These are phyloP conservation scores for Zalaria obscura DNA, from an alignment of 2,329 filamentous ascomycete species.

Conservation along the genomic window DNA sequence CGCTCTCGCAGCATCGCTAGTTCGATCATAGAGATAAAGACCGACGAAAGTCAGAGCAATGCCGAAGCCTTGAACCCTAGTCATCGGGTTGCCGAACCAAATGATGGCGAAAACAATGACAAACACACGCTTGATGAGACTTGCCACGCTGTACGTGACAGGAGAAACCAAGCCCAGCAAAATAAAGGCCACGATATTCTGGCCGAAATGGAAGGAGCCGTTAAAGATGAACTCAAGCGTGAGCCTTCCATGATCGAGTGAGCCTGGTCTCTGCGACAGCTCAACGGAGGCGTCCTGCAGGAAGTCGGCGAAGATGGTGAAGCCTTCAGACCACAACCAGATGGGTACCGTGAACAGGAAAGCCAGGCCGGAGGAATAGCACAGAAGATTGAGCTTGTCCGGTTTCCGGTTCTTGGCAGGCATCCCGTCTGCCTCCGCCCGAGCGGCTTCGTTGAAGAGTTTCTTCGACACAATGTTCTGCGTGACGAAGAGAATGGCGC, in stretches of 20 bases:
- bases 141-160: slow-evolving; percentile 93
- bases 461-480: slow-evolving; percentile 99
- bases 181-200: slow-evolving; percentile 90
- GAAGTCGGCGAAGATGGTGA: slow-evolving; percentile 62
- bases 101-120: slow-evolving; percentile 90
- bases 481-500: slow-evolving; percentile 89
- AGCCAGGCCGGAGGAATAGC: slow-evolving; percentile 89
- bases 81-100: slow-evolving; percentile 91
- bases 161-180: slow-evolving; percentile 86
- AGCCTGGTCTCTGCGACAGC: slow-evolving; percentile 61
- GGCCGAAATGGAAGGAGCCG: slow-evolving; percentile 87
- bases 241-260: slow-evolving; percentile 47
- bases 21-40: slow-evolving; percentile 90
- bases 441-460: slow-evolving; percentile 86
- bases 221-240: slow-evolving; percentile 90
- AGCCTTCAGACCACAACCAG: slow-evolving; percentile 86
- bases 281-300: slow-evolving; percentile 67
- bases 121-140: slow-evolving; percentile 91
- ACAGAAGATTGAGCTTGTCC: slow-evolving; percentile 91
- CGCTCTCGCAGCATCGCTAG: slow-evolving; percentile 73
- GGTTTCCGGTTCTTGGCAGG: slow-evolving; percentile 58
- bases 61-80: slow-evolving; percentile 64
- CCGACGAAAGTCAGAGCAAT: slow-evolving; percentile 84
- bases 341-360: slow-evolving; percentile 80
- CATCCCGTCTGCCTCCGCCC: slow-evolving; percentile 61